Percentiles rank a stretch among this genome's conserved stretches.
Evolutionary conservation across 768 basidiomycete genomes (phyloP).

Genomic region (Collybia sordida): DNA sequence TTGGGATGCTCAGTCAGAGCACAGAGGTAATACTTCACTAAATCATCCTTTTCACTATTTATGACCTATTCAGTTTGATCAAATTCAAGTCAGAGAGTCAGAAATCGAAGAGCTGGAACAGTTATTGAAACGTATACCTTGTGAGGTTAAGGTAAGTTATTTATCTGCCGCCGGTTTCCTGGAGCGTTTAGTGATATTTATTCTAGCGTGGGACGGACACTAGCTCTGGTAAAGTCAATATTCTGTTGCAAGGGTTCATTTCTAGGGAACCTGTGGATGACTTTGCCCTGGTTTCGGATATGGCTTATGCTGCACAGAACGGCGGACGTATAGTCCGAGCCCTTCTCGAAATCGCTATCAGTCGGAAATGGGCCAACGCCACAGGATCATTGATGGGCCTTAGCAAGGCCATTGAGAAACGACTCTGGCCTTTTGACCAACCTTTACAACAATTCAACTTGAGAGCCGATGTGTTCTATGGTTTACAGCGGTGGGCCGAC

Average conservation of each 20-base stretch:
- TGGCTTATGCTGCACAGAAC: conserved; percentile 92
- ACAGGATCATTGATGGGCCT: conserved; percentile 81
- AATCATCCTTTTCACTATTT: not conserved
- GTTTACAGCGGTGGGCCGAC: conserved; percentile 76
- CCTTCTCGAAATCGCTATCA: conserved; percentile 90
- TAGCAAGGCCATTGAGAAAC: conserved; percentile 91
- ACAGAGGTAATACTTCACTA: conserved; percentile 65
- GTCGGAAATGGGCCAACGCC: conserved; percentile 86
- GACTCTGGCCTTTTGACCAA: conserved; percentile 94
- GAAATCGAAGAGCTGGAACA: conserved; percentile 81
- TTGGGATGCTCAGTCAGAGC: conserved; percentile 83
- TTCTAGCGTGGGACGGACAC: conserved; percentile 55
- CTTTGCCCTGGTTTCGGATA: conserved; percentile 95
- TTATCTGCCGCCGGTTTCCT: not conserved
- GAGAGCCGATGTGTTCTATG: conserved; percentile 75
- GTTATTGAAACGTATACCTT: conserved; percentile 69
- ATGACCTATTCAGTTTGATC: conserved; percentile 67
- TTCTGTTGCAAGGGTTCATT: conserved; percentile 89
- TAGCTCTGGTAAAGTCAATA: conserved; percentile 85
- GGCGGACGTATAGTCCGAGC: conserved; percentile 94
- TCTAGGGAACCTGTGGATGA: conserved; percentile 83
- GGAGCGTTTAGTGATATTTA: conserved; percentile 1
- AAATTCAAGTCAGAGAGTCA: conserved; percentile 90
- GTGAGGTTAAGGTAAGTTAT: conserved; percentile 71
- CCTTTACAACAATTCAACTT: conserved; percentile 83